Percentiles rank a stretch among this genome's conserved stretches.
Evolutionary conservation across 306 rosid species (phyloP).

Genomic region (Fragaria ananassa): DNA sequence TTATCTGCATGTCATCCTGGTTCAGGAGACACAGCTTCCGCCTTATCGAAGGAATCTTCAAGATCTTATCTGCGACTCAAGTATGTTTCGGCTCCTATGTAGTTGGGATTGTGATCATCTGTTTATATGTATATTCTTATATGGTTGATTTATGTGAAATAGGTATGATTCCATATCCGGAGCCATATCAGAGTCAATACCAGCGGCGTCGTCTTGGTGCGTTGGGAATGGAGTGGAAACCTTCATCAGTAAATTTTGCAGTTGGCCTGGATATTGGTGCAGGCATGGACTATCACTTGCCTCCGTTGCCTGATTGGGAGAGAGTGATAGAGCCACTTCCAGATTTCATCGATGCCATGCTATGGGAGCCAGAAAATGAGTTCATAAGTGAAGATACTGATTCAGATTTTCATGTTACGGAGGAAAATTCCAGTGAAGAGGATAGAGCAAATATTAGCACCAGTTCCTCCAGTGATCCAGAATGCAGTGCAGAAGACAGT

Average conservation of each 20-base stretch:
- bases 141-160: constrained; percentile 21
- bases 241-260: constrained; percentile 59
- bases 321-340: constrained; percentile 70
- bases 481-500: constrained; percentile 49
- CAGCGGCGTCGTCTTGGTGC: constrained; percentile 84
- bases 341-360: constrained; percentile 68
- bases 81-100: constrained; percentile 44
- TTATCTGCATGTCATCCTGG: not conserved
- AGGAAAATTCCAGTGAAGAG: constrained; percentile 64
- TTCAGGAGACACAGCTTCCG: constrained; percentile 79
- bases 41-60: constrained; percentile 66
- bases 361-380: constrained; percentile 83
- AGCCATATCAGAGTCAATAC: constrained; percentile 80
- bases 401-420: constrained; percentile 75
- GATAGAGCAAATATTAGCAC: constrained; percentile 52
- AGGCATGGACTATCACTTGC: constrained; percentile 58
- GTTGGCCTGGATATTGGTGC: constrained; percentile 59
- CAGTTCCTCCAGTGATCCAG: constrained; percentile 58
- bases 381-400: constrained; percentile 63
- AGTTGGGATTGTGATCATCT: constrained; percentile 8
- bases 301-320: constrained; percentile 85
- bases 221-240: constrained; percentile 84
- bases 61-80: constrained; percentile 86
- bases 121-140: constrained; percentile 24
- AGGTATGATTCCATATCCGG: constrained; percentile 90